Conservation (phyloP, 1,139 yeast species). For the Yamadazyma dendronema region DNA sequence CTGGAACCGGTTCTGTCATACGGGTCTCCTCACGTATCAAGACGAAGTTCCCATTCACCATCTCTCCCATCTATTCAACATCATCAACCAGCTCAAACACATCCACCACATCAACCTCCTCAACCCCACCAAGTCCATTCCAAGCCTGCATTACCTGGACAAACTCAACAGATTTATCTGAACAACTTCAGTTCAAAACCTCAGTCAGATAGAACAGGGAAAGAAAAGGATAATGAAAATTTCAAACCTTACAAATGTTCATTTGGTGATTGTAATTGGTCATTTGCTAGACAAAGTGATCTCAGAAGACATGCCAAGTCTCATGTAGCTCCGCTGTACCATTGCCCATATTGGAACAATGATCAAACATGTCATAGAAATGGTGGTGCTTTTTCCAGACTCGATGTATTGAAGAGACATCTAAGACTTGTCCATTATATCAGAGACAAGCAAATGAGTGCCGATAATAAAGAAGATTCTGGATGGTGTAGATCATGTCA, state of each 20-base stretch:
- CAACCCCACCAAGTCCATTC: conserved; percentile 1
- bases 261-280: conserved; percentile 58
- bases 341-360: conserved; percentile 68
- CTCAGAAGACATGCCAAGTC: conserved; percentile 63
- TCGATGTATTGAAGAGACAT: conserved; percentile 71
- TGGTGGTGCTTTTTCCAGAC: conserved; percentile 67
- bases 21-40: neutral
- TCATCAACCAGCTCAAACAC: neutral
- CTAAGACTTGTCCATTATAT: conserved; percentile 64
- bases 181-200: neutral
- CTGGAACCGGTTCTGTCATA: conserved; percentile 2
- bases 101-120: neutral
- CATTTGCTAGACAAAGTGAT: conserved; percentile 66
- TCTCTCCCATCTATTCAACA: conserved; percentile 1
- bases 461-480: conserved; percentile 38
- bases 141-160: neutral
- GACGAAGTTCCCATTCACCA: conserved; percentile 1
- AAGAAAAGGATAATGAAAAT: conserved; percentile 5
- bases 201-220: neutral
- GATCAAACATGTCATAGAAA: conserved; percentile 71
- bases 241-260: conserved; percentile 43
- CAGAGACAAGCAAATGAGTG: conserved; percentile 34
- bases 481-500: conserved; percentile 70
- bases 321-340: conserved; percentile 61
- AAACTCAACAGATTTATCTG: neutral